These are phyloP conservation scores for Novymonas esmeraldas DNA, from an alignment of 208 protist species.

Conservation along the genomic window DNA sequence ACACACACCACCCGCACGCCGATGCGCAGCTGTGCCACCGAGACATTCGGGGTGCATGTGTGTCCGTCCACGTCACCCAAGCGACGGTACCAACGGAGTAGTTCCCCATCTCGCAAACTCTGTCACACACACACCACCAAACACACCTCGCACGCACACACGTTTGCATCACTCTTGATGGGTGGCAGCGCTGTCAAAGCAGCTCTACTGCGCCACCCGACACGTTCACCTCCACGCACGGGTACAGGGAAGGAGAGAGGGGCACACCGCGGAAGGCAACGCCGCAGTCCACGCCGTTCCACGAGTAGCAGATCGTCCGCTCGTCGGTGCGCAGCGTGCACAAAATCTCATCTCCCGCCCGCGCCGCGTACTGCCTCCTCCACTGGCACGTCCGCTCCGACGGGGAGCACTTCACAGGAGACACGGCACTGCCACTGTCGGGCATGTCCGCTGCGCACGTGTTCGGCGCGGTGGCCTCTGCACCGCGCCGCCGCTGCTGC, in stretches of 20 bases:
- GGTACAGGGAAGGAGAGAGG: conserved; percentile 45
- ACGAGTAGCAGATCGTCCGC: conserved; percentile 36
- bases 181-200: conserved; percentile 18
- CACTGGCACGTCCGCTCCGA: background rate
- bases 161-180: background rate
- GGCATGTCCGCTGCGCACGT: background rate
- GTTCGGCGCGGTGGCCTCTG: no score
- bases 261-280: conserved; percentile 41
- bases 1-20: no score
- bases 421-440: no score
- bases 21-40: no score
- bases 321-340: conserved; percentile 32
- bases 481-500: background rate
- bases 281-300: conserved; percentile 54
- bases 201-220: conserved; percentile 47
- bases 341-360: conserved; percentile 43
- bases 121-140: no score
- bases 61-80: no score
- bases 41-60: no score
- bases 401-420: no score
- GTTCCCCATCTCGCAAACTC: no score
- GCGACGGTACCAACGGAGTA: no score
- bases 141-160: no score
- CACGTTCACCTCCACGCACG: conserved; percentile 55
- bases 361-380: conserved; percentile 12